A percentile compares a stretch with the other conserved stretches of the same genome.
These are phyloP conservation scores for Daldinia grandis DNA, from an alignment of 495 filamentous ascomycete genomes.

Conservation along the genomic window DNA sequence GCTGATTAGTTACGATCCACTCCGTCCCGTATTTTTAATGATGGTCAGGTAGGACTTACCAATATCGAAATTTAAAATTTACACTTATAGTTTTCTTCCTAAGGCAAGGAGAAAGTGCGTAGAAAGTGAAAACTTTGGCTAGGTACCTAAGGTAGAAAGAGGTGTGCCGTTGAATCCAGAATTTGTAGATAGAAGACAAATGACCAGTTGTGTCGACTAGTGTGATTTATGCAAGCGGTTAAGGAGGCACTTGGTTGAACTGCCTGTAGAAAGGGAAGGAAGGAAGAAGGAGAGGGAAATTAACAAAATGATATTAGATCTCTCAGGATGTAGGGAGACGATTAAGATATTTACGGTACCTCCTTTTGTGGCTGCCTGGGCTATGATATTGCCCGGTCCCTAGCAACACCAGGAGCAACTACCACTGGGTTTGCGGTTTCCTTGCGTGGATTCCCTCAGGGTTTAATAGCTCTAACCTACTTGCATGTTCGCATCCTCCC, in stretches of 20 bases:
- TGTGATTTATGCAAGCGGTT: neutral
- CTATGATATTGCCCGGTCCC: neutral
- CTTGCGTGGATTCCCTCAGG: neutral
- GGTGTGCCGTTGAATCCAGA: neutral
- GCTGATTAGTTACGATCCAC: neutral
- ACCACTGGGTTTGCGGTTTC: neutral
- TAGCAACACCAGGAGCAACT: neutral
- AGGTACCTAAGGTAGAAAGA: neutral
- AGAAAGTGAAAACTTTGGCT: neutral
- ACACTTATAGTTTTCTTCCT: neutral
- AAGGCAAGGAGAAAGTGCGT: neutral
- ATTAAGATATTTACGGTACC: neutral
- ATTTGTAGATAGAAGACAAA: neutral
- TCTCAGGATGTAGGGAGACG: neutral
- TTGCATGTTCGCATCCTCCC: neutral
- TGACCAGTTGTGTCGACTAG: neutral
- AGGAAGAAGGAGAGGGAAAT: neutral
- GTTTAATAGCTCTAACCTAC: neutral
- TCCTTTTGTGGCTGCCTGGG: neutral
- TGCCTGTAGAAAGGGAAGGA: neutral
- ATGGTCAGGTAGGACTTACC: neutral
- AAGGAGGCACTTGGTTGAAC: neutral
- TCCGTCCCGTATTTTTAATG: neutral
- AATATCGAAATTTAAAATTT: neutral
- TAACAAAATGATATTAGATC: neutral